Evolutionary conservation across 2,329 filamentous ascomycete species (phyloP), one percentile per base, ranked within the genome.

Genomic region (Didymella glomerata): DNA sequence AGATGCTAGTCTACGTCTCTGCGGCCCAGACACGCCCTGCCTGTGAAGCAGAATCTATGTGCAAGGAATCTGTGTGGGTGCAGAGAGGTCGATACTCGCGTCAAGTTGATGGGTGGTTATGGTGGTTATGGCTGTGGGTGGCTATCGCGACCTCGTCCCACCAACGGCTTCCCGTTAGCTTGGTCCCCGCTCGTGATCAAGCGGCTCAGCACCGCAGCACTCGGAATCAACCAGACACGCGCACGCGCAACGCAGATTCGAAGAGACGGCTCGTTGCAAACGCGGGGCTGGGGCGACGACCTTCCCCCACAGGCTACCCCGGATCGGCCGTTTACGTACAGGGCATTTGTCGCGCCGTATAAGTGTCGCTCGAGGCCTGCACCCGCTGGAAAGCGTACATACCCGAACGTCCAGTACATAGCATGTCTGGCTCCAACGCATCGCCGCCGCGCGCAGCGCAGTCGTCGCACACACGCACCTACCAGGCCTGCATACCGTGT

Each of bases 401-500:
- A 54, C 40, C 57, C 57, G 57, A 44, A 54, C 20, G 1, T 30
- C 18, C 34, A n/a, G 32, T 18, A 36, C 38, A 49, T 49, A 22
- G 40, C 47, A 56, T 55, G 57, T 52, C 57, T 46, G 52, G 40
- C 41, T 34, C 51, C 24, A 47, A 52, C 47, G 42, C 57, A 18
- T 56, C 57, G 4, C 52, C 57, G 10, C 45, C 49, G 40, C 49
- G 48, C 25, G 13, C 58, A 30, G 44, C 24, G 10, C 40, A 28
- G 30, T 36, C 47, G 41, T 54, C 53, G 22, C 58, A 61, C 54
- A 61, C 58, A 10, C 53, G 58, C 48, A 61, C 58, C 28, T 61
- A 61, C 58, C 58, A 74, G 73, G 78, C 78, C 45, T 80, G 83
- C 63, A 81, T 81, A 40, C 80, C 81, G 38, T 86, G 84, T 69